phyloP scores from a whole-genome alignment of 2,329 filamentous ascomycete species.

The Boeremia exigua region DNA sequence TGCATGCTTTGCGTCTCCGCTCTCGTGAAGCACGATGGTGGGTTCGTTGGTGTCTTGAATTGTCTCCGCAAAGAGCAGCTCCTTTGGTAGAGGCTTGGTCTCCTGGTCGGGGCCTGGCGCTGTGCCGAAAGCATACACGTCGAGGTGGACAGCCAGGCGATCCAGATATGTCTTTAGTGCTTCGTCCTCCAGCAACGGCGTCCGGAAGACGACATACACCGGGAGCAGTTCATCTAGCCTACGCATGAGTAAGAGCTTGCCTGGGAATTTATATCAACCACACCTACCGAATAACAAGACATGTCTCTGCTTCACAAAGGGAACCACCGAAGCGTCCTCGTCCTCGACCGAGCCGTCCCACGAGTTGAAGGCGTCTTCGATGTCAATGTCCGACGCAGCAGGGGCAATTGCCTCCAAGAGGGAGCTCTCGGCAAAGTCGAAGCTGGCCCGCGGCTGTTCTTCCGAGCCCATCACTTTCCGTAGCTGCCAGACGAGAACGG shows the following conservation, averaged over 20 bases:
- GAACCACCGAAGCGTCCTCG: conserved; percentile 56
- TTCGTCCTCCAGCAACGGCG: conserved; percentile 64
- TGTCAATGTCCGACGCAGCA: conserved; percentile 41
- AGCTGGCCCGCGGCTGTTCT: conserved; percentile 39
- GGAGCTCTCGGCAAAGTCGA: conserved; percentile 48
- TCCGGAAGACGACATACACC: conserved; percentile 71
- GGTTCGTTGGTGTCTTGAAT: conserved; percentile 44
- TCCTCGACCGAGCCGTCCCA: conserved; percentile 54
- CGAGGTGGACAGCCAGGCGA: conserved; percentile 69
- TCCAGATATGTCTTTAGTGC: conserved; percentile 65
- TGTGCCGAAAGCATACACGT: conserved; percentile 66
- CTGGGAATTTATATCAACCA: conserved; percentile 42
- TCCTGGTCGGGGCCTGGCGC: conserved; percentile 53
- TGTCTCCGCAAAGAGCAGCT: conserved; percentile 63
- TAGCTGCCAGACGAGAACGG: background rate
- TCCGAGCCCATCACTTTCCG: conserved; percentile 15
- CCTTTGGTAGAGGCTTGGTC: conserved; percentile 50
- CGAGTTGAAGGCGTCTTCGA: conserved; percentile 49
- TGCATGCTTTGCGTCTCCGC: conserved; percentile 30
- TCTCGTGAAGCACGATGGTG: conserved; percentile 36
- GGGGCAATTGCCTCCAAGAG: conserved; percentile 50
- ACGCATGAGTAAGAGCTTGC: conserved; percentile 58
- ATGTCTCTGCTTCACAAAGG: conserved; percentile 67
- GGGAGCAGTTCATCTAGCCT: conserved; percentile 75
- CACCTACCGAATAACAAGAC: conserved; percentile 74